Base-by-base conservation (phyloP, 140 eudicot genomes). In the Erigeron philadelphicus region DNA sequence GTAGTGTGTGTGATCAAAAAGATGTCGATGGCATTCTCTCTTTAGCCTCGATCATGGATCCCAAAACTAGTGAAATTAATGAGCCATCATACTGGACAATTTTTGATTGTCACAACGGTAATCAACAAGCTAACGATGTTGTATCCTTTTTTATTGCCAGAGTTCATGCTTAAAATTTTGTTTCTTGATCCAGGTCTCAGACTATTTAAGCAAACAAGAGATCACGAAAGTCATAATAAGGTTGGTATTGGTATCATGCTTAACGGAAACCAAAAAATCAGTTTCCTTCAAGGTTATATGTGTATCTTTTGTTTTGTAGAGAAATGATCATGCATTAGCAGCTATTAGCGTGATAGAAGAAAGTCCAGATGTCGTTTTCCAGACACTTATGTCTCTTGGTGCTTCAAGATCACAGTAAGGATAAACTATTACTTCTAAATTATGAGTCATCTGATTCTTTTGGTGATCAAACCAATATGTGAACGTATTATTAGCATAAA, bases 371-470 rank as follows among this genome's bases (percentile, higher is more conserved):
- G 86, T 77, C 68, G 75, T 90, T 83, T 90, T 90, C 72, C 87
- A 67, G 17, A 84, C 87, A 5, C 73, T 90, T 50, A 90, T 83
- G 87, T 90, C 95, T 43, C 88, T 87, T 75, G 97, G 95, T 71
- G 75, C 87, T 62, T 87, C 97, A 59, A 81, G 97, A 79, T 71
- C 95, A 76, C 92, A 90, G 97, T 90, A 84, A 81, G 88, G 42
- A 74, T 71, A 60, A 7, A 47, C 57, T 5, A 18, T 16, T 15
- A 8, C 38, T 31, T 5, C 38, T 31, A 31, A 31, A 31, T 31
- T 31, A 31, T 31, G 38, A 31, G 0, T 31, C 38, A 31, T 31
- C 38, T 5, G 38, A 31, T 31, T 31, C n/a, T 31, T 31, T 31
- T 31, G 38, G 38, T 31, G 38, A 31, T 31, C 38, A 31, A 31